Base-by-base conservation (phyloP, 208 protist genomes). In the Lotmaria passim region DNA sequence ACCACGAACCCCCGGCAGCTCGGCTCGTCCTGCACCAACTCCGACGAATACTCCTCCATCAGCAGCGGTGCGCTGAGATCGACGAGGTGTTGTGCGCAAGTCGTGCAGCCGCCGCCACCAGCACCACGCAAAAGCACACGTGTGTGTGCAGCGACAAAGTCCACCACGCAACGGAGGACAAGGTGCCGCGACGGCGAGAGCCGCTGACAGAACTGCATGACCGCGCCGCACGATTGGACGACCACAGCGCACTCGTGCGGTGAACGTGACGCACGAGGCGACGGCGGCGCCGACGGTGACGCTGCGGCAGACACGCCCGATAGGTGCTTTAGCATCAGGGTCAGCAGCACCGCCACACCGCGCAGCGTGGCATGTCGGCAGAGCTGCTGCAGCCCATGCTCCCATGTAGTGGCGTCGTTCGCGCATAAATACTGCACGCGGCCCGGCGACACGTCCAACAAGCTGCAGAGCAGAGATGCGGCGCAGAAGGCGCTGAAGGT, bases 391-490 rank as follows among this genome's bases (percentile, higher is more conserved):
- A 76, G 46, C 6, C 71, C 71, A 11, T 39, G 62, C 55, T 52
- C 62, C 71, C 62, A 70, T 41, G 51, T 11, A n/a, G n/a, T n/a
- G 1, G 19, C 36, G 14, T 10, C 30, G 36, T 51, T 19, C 5
- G 8, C 11, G 10, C 26, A 50, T 5, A 70, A 23, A 10, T 66
- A 52, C 6, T 23, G 44, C 34, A 23, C 56, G 30, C 39, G 39
- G 47, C 8, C 50, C 7, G 62, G 71, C 1, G 26, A 15, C 12
- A 60, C n/a, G 38, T 41, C 57, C 36, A 76, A n/a, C 17, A 70
- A 21, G 30, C 62, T 76, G 47, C 71, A 76, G 7, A 76, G 62
- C n/a, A 62, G 59, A 19, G 53, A 76, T 28, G 71, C 46, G 34
- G 62, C 61, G 24, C 71, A 65, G 56, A 66, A 65, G 8, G 70